Evolutionary conservation across 495 filamentous ascomycete species (phyloP).

Genomic region (Trichocladium uniseriatum): DNA sequence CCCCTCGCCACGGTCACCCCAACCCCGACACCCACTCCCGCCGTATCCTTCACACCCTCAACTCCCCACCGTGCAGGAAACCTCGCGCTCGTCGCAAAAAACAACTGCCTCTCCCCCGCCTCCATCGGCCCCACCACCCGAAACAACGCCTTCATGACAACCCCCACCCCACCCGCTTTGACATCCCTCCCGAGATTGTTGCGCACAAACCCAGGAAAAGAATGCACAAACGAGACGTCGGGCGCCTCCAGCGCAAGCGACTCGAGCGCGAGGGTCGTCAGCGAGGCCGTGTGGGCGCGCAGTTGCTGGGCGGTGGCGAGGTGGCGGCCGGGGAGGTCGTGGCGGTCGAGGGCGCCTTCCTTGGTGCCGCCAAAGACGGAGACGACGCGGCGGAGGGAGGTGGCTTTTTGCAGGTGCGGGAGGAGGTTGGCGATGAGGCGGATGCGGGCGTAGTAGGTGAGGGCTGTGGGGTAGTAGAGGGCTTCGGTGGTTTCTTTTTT

Average conservation of each 20-base stretch:
- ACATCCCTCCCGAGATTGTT: conserved; percentile 21
- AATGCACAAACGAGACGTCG: conserved; percentile 49
- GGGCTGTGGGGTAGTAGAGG: conserved; percentile 43
- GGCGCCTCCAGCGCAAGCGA: conserved; percentile 38
- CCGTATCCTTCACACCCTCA: conserved; percentile 3
- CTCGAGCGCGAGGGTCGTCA: conserved; percentile 46
- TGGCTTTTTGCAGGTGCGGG: conserved; percentile 42
- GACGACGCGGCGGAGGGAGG: conserved; percentile 48
- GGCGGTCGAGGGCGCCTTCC: conserved; percentile 42
- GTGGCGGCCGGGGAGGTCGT: conserved; percentile 36
- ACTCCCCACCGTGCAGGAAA: conserved; percentile 30
- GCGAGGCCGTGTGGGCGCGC: conserved; percentile 29
- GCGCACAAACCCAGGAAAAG: conserved; percentile 44
- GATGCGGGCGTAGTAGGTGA: conserved; percentile 54
- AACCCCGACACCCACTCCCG: conserved; percentile 25
- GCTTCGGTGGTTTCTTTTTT: conserved; percentile 48
- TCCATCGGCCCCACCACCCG: conserved; percentile 26
- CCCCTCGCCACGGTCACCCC: conserved; percentile 28
- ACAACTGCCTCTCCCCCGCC: conserved; percentile 48
- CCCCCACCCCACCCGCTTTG: not conserved
- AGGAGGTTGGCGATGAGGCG: conserved; percentile 57
- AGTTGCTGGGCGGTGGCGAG: conserved; percentile 6
- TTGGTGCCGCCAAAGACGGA: conserved; percentile 42
- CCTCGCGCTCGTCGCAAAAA: conserved; percentile 40
- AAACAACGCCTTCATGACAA: not conserved